These are phyloP conservation scores for Candida takata DNA, from an alignment of 805 yeast genomes.

Conservation along the genomic window DNA sequence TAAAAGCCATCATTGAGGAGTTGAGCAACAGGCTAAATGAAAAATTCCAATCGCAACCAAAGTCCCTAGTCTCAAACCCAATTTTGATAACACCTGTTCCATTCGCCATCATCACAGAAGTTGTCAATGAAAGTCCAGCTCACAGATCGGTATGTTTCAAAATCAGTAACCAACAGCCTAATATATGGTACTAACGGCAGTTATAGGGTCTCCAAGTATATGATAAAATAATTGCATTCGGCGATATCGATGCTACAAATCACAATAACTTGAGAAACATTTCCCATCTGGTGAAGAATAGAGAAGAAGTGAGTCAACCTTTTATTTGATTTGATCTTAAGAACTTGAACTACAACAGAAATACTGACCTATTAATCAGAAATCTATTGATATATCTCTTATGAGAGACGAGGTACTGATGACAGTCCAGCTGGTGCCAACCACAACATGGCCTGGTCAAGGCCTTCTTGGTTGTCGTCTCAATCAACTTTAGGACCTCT, in stretches of 20 bases:
- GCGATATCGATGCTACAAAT: conserved; percentile 46
- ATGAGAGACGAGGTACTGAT: conserved; percentile 2
- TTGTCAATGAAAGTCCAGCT: conserved; percentile 43
- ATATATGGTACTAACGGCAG: conserved; percentile 6
- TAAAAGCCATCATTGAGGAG: conserved; percentile 38
- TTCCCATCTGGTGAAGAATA: conserved; percentile 36
- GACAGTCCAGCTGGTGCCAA: conserved; percentile 6
- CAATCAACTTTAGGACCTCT: conserved; percentile 24
- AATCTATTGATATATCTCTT: conserved; percentile 1
- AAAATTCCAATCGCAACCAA: conserved; percentile 28
- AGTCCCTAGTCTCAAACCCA: neutral
- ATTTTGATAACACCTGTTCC: conserved; percentile 29
- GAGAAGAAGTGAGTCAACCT: conserved; percentile 27
- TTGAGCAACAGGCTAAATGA: conserved; percentile 41
- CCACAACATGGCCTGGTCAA: conserved; percentile 20
- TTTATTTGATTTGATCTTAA: neutral
- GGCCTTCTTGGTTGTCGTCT: conserved; percentile 25
- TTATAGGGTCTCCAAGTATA: conserved; percentile 42
- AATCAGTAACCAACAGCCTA: too few species aligned
- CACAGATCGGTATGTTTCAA: conserved; percentile 9
- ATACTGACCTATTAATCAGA: neutral
- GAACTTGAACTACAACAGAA: too few species aligned
- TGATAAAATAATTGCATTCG: conserved; percentile 43
- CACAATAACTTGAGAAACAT: conserved; percentile 42
- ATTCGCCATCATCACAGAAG: conserved; percentile 38